Evolutionary conservation across 116 monocot species (phyloP).

Genomic region (Iris pallida): DNA sequence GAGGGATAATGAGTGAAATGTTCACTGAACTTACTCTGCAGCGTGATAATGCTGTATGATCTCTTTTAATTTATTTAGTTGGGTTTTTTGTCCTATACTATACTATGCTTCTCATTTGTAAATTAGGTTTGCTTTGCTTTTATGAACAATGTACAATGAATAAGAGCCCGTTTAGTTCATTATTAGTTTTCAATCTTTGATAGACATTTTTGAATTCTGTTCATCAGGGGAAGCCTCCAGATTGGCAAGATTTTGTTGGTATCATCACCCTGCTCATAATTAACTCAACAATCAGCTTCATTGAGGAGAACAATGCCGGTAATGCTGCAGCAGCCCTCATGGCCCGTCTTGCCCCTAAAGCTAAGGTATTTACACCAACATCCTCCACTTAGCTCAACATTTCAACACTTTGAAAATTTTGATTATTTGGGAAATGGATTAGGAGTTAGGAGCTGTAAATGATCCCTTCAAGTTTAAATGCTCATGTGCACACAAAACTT

Average conservation of each 20-base stretch:
- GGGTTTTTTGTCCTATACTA: too few relatives aligned
- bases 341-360: constrained; percentile 88
- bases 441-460: not conserved
- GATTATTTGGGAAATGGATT: too few relatives aligned
- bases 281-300: constrained; percentile 89
- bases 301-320: constrained; percentile 94
- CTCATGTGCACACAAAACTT: not conserved
- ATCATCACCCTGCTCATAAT: constrained; percentile 78
- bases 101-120: too few relatives aligned
- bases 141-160: not conserved
- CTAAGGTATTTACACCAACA: constrained; percentile 42
- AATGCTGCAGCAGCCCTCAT: constrained; percentile 93
- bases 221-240: constrained; percentile 79
- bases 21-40: too few relatives aligned
- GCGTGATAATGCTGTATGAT: too few relatives aligned
- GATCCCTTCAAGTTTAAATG: not conserved
- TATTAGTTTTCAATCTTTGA: not conserved
- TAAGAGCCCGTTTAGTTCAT: not conserved
- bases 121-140: not conserved
- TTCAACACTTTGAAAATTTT: too few relatives aligned
- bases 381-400: too few relatives aligned
- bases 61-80: too few relatives aligned
- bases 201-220: not conserved
- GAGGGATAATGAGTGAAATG: too few relatives aligned
- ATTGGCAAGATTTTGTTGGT: constrained; percentile 95